A percentile compares a stretch with the other conserved stretches of the same genome.
Evolutionary conservation across 2,329 filamentous ascomycete genomes (phyloP).

Genomic region (Colletotrichum sp.): DNA sequence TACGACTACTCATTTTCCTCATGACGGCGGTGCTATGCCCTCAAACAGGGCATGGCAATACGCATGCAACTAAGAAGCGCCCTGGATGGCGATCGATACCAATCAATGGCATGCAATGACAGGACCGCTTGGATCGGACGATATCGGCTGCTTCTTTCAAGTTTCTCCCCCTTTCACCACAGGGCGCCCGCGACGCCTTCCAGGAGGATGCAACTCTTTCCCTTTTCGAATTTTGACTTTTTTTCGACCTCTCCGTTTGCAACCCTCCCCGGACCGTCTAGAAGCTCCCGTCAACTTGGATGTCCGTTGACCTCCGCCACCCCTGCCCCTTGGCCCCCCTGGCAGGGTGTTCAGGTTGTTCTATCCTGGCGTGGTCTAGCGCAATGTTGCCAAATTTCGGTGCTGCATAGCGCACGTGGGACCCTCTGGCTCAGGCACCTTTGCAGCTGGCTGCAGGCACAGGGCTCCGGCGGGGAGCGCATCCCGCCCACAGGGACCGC

Average conservation of each 20-base stretch:
- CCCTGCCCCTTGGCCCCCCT: slow-evolving; percentile 6
- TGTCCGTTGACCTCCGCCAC: background rate
- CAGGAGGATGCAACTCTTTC: slow-evolving; percentile 5
- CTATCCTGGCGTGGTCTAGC: background rate
- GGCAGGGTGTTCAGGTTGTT: slow-evolving; percentile 4
- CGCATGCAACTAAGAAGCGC: background rate
- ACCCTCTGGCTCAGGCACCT: slow-evolving; percentile 15
- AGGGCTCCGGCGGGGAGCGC: background rate
- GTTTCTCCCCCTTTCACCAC: background rate
- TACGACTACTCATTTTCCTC: background rate
- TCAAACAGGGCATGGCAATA: background rate
- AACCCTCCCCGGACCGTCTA: slow-evolving; percentile 16
- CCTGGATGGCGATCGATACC: slow-evolving; percentile 9
- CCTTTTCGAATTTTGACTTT: slow-evolving; percentile 17
- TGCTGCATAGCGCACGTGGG: slow-evolving; percentile 21
- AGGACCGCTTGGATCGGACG: background rate
- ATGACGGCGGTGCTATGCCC: background rate
- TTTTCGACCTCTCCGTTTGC: slow-evolving; percentile 4
- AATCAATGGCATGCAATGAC: background rate
- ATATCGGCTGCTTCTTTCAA: background rate
- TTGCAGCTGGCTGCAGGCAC: slow-evolving; percentile 16
- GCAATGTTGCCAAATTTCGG: slow-evolving; percentile 16
- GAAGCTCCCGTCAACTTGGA: background rate
- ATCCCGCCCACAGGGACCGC: background rate
- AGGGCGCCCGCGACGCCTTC: background rate